Evolutionary conservation across 2,329 filamentous ascomycete species (phyloP), one percentile per base, ranked within the genome.

Genomic region (Talaromyces sp.): DNA sequence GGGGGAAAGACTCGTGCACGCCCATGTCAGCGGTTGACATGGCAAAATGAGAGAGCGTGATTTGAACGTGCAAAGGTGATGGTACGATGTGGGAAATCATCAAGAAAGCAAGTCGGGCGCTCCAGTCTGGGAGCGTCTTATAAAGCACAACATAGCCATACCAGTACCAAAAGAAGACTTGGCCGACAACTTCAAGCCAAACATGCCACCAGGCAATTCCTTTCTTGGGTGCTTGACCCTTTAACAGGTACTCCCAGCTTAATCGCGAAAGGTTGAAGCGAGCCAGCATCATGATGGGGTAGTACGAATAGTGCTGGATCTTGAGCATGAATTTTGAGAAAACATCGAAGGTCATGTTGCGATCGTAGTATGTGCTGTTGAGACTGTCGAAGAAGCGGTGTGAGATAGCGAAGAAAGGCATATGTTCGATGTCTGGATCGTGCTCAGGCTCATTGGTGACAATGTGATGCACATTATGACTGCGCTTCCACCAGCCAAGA

Each of bases 401-500:
- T 2, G 89, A 91, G 27, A 94, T 84, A 54, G 91, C 90, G 70
- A 97, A 91, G 70, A 96, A 87, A 3, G 92, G 92, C 73, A 96
- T 84, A 70, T 96, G 88, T 70, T 93, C 86, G 63, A 97, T 97
- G 70, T 97, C 93, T 0, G 94, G 93, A 69, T 97, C 93, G 69
- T 97, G 93, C 72, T 97, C 94, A 13, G 92, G 90, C 39, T 88
- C 88, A 71, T 97, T 97, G 16, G 94, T 97, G 47, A 97, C 88
- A 62, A 97, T 91, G 68, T 97, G 93, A 70, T 97, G 93, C 8
- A 97, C 91, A 67, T 97, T 97, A 74, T 97, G 93, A 70, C 86
- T 97, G 56, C 86, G 83, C 75, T 97, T 97, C 93, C 94, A 99
- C 94, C 94, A 99, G 40, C 93, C 90, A 49, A 96, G 76, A 22